A percentile compares a stretch with the other conserved stretches of the same genome.
Conservation (phyloP, 306 rosid genomes). For the Clitoria ternatea region DNA sequence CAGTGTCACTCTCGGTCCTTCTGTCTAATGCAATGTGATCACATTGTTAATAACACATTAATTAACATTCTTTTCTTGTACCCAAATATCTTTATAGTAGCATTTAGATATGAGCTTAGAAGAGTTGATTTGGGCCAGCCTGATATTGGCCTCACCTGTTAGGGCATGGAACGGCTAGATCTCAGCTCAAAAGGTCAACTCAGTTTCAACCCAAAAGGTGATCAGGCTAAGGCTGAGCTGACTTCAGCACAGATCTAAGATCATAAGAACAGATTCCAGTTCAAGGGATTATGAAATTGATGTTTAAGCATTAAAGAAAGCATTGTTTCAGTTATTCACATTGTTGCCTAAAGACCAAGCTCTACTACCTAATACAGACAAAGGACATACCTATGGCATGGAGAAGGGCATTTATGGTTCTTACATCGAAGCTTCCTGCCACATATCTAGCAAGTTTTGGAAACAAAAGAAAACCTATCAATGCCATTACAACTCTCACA, state of each 20-base stretch:
- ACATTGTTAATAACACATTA: not conserved
- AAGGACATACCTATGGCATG: slow-evolving; percentile 78
- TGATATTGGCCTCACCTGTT: not conserved
- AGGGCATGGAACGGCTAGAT: not conserved
- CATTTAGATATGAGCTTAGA: not conserved
- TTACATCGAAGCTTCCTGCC: slow-evolving; percentile 87
- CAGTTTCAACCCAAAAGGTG: not conserved
- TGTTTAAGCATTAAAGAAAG: slow-evolving; percentile 7
- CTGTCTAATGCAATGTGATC: slow-evolving; percentile 6
- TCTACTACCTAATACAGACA: slow-evolving; percentile 3
- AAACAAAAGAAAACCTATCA: slow-evolving; percentile 11
- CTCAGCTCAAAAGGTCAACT: not conserved
- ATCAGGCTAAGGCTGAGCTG: not conserved
- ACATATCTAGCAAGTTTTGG: slow-evolving; percentile 55
- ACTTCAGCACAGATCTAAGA: not conserved
- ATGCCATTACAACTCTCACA: slow-evolving; percentile 1
- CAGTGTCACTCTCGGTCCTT: not conserved
- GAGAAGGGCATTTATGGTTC: slow-evolving; percentile 94
- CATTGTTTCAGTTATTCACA: not conserved
- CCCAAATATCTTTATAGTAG: not conserved
- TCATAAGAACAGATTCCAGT: not conserved
- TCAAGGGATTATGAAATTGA: not conserved
- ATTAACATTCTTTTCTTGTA: not conserved
- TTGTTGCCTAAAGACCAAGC: not conserved
- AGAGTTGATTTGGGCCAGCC: not conserved